A percentile compares a stretch with the other conserved stretches of the same genome.
These are phyloP conservation scores for Boeremia exigua DNA, from an alignment of 2,329 filamentous ascomycete genomes.

Conservation along the genomic window DNA sequence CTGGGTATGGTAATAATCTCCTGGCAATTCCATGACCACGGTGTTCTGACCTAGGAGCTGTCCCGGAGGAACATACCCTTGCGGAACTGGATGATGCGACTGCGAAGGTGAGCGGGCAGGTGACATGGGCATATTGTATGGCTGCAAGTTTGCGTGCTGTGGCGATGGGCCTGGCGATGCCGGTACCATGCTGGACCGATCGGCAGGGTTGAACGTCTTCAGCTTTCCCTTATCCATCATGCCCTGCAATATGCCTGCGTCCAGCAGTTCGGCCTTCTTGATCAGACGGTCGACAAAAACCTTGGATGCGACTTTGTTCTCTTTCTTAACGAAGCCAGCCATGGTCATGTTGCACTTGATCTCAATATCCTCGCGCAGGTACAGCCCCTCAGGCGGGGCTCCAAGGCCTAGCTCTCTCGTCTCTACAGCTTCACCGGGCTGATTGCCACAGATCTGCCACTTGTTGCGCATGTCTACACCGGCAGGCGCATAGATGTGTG, in stretches of 20 bases:
- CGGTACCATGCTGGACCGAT: conserved; percentile 27
- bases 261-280: conserved; percentile 73
- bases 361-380: conserved; percentile 73
- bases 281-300: conserved; percentile 72
- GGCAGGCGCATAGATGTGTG: conserved; percentile 73
- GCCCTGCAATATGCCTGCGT: conserved; percentile 68
- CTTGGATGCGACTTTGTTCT: conserved; percentile 70
- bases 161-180: conserved; percentile 21
- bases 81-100: conserved; percentile 18
- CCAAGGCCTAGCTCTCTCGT: conserved; percentile 68
- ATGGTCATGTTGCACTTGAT: conserved; percentile 72
- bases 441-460: conserved; percentile 72
- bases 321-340: conserved; percentile 69
- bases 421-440: conserved; percentile 70
- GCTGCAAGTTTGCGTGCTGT: conserved; percentile 29
- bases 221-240: conserved; percentile 72
- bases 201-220: conserved; percentile 62
- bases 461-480: conserved; percentile 71
- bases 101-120: conserved; percentile 29
- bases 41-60: conserved; percentile 37
- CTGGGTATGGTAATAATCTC: conserved; percentile 49
- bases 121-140: conserved; percentile 39
- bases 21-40: conserved; percentile 52
- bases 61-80: conserved; percentile 25
- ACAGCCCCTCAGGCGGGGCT: conserved; percentile 68